Base-by-base conservation (phyloP, 1,284 basidiomycete species). In the Takashimella tepidaria region DNA sequence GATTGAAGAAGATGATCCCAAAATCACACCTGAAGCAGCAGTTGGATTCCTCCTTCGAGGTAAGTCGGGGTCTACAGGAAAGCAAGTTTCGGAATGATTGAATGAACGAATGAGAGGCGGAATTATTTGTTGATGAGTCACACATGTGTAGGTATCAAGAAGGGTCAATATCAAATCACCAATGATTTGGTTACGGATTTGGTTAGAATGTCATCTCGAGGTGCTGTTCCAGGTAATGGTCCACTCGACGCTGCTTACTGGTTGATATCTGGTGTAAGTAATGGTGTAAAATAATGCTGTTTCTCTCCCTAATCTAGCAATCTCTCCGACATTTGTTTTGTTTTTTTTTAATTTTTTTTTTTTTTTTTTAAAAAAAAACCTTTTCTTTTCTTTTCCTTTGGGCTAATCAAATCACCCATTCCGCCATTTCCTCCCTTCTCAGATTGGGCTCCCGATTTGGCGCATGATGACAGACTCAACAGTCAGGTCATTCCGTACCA, bases 1-100 rank as follows among this genome's bases (percentile, higher is more conserved):
- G 64, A 86, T 97, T 42, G 93, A 96, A 69, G 88, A 87, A 51
- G 75, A 77, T 1, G 93, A 93, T 67, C 79, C 77, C 20, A 84
- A 85, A 0, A 64, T 84, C 51, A 81, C 82, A 2, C 80, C 89
- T 0, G 88, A 88, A 44, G 76, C 79, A 25, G 85, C 84, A 20
- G 90, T 89, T 0, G 70, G 73, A 24, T 74, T 75, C 5, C 69
- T 96, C 27, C 77, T 90, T 43, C 77, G 77, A 57, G 89, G 89
- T 86, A 60, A 50, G 77, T 68, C 31, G 8, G 31, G 16, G 31
- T 37, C 16, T 16, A 8, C n/a, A n/a, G n/a, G n/a, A n/a, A n/a
- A n/a, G n/a, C n/a, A n/a, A n/a, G n/a, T n/a, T n/a, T n/a, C n/a
- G n/a, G n/a, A n/a, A n/a, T n/a, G n/a, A n/a, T n/a, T n/a, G n/a